Evolutionary conservation across 129 eudicot species (phyloP).

Genomic region (Artemisia tridentata): DNA sequence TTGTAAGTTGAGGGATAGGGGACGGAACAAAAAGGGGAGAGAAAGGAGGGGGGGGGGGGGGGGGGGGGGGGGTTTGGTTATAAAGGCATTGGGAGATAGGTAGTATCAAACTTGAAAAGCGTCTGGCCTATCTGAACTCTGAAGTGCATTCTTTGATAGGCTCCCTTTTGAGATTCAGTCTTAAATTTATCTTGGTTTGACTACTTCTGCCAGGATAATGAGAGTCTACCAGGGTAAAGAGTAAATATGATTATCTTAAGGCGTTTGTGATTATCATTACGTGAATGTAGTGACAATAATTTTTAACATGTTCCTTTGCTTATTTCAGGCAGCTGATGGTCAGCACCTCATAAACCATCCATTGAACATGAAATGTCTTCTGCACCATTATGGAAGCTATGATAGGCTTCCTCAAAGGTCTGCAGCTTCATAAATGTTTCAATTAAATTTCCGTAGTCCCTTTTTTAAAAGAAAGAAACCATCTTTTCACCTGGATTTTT

Average conservation of each 20-base stretch:
- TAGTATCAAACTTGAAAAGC: too few relatives aligned
- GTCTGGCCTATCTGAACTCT: too few relatives aligned
- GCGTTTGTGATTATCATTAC: neutral
- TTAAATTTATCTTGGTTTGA: too few relatives aligned
- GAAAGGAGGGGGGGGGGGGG: too few relatives aligned
- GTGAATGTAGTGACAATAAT: neutral
- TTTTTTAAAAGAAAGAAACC: neutral
- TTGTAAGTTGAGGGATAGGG: too few relatives aligned
- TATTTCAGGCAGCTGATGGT: conserved; percentile 85
- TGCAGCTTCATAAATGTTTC: neutral
- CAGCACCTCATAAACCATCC: conserved; percentile 91
- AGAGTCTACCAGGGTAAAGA: too few relatives aligned
- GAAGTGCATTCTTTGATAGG: too few relatives aligned
- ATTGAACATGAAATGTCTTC: conserved; percentile 83
- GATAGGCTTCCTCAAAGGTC: conserved; percentile 91
- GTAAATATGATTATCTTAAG: neutral
- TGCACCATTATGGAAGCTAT: conserved; percentile 79
- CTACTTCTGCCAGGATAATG: too few relatives aligned
- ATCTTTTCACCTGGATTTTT: neutral
- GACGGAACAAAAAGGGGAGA: too few relatives aligned
- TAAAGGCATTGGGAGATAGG: too few relatives aligned
- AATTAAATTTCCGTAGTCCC: neutral
- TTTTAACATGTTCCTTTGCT: conserved; percentile 4
- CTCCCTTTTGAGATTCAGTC: too few relatives aligned
- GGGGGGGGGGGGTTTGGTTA: too few relatives aligned